Percentiles rank a stretch among this genome's conserved stretches.
These are phyloP conservation scores for Aspergillus hiratsukae DNA, from an alignment of 2,329 filamentous ascomycete genomes.

Conservation along the genomic window DNA sequence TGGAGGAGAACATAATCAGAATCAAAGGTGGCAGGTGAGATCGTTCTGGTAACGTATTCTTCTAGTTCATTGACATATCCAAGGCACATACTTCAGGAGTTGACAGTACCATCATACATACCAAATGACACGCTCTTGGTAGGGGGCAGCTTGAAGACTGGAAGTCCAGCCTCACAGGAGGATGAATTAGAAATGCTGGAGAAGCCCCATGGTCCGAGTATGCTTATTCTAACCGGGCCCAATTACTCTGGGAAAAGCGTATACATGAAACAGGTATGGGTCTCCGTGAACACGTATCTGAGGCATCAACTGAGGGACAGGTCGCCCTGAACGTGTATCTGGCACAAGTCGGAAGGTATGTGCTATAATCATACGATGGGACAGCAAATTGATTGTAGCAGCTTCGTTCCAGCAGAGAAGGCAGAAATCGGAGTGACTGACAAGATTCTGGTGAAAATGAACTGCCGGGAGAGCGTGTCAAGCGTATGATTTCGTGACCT, in stretches of 20 bases:
- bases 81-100: conserved; percentile 78
- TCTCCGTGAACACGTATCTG: neutral
- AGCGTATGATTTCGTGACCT: conserved; percentile 32
- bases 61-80: conserved; percentile 8
- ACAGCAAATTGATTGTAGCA: conserved; percentile 31
- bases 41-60: neutral
- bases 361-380: neutral
- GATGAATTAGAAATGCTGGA: neutral
- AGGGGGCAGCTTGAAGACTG: conserved; percentile 47
- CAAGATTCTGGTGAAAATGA: conserved; percentile 82
- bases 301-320: conserved; percentile 18
- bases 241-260: conserved; percentile 97
- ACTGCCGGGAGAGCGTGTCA: conserved; percentile 66
- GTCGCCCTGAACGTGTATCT: conserved; percentile 86
- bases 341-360: conserved; percentile 71
- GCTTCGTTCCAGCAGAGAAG: conserved; percentile 76
- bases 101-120: conserved; percentile 74
- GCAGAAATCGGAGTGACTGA: conserved; percentile 84
- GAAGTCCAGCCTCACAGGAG: neutral
- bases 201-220: conserved; percentile 51
- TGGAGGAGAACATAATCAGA: conserved; percentile 62
- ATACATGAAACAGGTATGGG: conserved; percentile 74
- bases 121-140: conserved; percentile 71
- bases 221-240: conserved; percentile 81
- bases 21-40: conserved; percentile 69